Evolutionary conservation across 257 asterid genomes (phyloP).

Genomic region (Scutellaria minor): DNA sequence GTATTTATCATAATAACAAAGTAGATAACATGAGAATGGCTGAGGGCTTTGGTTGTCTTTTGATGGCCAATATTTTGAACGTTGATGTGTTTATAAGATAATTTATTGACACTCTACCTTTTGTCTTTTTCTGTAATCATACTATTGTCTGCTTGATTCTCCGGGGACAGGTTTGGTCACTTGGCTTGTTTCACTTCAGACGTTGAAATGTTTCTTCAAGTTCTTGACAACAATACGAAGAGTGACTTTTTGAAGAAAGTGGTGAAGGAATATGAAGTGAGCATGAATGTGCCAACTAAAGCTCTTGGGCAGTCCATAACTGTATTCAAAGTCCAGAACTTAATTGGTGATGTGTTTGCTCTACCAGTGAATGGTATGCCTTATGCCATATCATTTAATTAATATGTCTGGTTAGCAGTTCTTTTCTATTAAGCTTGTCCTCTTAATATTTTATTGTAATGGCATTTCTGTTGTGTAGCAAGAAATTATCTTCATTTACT

Average conservation of each 20-base stretch:
- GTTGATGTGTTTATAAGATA: slow-evolving; percentile 9
- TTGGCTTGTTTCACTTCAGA: slow-evolving; percentile 87
- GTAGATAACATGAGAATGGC: slow-evolving; percentile 15
- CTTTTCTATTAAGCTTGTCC: slow-evolving; percentile 5
- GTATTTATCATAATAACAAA: slow-evolving; percentile 9
- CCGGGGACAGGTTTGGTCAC: slow-evolving; percentile 84
- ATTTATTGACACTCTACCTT: slow-evolving; percentile 7
- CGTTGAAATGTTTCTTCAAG: slow-evolving; percentile 68
- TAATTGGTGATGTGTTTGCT: slow-evolving; percentile 58
- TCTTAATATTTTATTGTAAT: slow-evolving; percentile 9
- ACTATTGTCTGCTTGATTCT: slow-evolving; percentile 25
- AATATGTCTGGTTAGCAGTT: slow-evolving; percentile 29
- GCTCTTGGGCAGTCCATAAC: slow-evolving; percentile 81
- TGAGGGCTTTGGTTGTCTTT: slow-evolving; percentile 11
- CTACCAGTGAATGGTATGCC: slow-evolving; percentile 66
- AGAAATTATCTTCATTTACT: background rate
- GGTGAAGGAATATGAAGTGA: slow-evolving; percentile 51
- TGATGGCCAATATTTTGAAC: slow-evolving; percentile 14
- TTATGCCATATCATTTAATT: slow-evolving; percentile 31
- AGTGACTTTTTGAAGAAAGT: slow-evolving; percentile 61
- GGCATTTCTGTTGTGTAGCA: slow-evolving; percentile 13
- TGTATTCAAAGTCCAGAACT: slow-evolving; percentile 70
- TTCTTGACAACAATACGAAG: slow-evolving; percentile 58
- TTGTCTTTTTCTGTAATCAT: slow-evolving; percentile 26
- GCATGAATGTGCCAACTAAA: slow-evolving; percentile 49